These are phyloP conservation scores for Moesziomyces parantarcticus DNA, from an alignment of 1,284 basidiomycete species.

Conservation along the genomic window DNA sequence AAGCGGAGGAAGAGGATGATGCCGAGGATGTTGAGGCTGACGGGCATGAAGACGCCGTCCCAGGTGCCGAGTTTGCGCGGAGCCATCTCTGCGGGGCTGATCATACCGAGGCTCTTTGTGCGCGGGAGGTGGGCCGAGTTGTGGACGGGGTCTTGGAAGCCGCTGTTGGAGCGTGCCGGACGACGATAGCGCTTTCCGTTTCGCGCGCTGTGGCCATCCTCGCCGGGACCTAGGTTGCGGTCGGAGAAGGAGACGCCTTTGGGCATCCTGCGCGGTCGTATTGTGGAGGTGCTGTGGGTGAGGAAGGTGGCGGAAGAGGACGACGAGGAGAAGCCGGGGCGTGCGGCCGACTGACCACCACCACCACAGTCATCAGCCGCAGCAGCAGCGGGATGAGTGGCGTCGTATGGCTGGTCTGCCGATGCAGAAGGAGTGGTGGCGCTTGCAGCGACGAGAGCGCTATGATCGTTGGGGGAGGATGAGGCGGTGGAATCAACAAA, in stretches of 20 bases:
- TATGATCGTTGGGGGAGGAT: background rate
- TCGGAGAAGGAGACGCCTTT: conserved; percentile 55
- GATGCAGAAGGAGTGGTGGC: background rate
- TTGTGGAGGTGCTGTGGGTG: conserved; percentile 20
- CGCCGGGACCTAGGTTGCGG: conserved; percentile 35
- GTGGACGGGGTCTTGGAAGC: conserved; percentile 22
- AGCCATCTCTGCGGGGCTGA: conserved; percentile 48
- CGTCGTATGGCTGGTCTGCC: background rate
- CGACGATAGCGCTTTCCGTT: conserved; percentile 24
- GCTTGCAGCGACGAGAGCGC: conserved; percentile 7
- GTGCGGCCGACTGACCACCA: too few species aligned
- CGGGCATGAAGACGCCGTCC: conserved; percentile 67
- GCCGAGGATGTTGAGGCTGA: conserved; percentile 66
- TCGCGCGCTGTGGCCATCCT: conserved; percentile 25
- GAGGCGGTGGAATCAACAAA: too few species aligned
- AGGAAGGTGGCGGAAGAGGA: conserved; percentile 4
- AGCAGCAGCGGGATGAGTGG: background rate
- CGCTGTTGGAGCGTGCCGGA: conserved; percentile 42
- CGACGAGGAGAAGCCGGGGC: too few species aligned
- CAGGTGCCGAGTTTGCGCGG: conserved; percentile 66
- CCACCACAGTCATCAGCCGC: conserved; percentile 8
- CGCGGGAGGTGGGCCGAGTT: conserved; percentile 22
- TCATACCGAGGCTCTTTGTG: conserved; percentile 54
- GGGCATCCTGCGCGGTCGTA: conserved; percentile 22
- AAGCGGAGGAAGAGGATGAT: conserved; percentile 67